Conservation (phyloP, 441 rosid genomes). For the Erodium moschatum region DNA sequence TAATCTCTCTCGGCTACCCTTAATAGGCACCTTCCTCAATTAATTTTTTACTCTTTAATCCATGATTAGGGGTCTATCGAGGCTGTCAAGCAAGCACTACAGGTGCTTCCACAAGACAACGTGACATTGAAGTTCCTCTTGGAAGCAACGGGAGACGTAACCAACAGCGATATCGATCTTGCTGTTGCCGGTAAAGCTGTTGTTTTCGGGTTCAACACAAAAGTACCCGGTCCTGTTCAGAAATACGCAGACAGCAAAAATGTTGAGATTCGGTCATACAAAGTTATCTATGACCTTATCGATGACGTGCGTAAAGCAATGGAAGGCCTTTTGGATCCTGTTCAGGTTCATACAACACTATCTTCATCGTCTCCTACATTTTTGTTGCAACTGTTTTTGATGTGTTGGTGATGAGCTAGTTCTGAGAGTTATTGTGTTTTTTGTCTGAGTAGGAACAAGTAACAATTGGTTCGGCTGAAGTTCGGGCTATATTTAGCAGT, state of each 20-base stretch:
- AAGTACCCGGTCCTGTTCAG: constrained; percentile 68
- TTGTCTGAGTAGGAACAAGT: constrained; percentile 53
- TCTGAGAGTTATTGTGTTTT: constrained; percentile 23
- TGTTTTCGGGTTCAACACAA: constrained; percentile 80
- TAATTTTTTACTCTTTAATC: constrained; percentile 20
- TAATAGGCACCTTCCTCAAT: too few relatives aligned
- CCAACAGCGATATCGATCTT: constrained; percentile 81
- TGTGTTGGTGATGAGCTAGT: constrained; percentile 19
- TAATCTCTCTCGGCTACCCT: too few relatives aligned
- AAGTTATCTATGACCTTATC: constrained; percentile 84
- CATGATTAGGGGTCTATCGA: constrained; percentile 80
- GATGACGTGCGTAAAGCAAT: constrained; percentile 86
- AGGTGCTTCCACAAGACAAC: constrained; percentile 78
- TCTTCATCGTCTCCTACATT: background rate
- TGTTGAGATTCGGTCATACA: constrained; percentile 86
- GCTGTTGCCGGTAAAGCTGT: constrained; percentile 81
- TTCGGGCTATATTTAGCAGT: constrained; percentile 85
- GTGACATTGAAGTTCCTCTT: constrained; percentile 80
- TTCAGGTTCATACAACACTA: constrained; percentile 46
- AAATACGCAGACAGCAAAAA: constrained; percentile 76
- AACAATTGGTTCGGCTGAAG: constrained; percentile 73
- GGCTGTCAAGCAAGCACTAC: constrained; percentile 87
- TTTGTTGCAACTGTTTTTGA: background rate
- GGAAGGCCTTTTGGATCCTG: constrained; percentile 92
- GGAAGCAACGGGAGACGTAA: constrained; percentile 86